These are phyloP conservation scores for Pseudozyma pruni DNA, from an alignment of 1,284 basidiomycete genomes.

Conservation along the genomic window DNA sequence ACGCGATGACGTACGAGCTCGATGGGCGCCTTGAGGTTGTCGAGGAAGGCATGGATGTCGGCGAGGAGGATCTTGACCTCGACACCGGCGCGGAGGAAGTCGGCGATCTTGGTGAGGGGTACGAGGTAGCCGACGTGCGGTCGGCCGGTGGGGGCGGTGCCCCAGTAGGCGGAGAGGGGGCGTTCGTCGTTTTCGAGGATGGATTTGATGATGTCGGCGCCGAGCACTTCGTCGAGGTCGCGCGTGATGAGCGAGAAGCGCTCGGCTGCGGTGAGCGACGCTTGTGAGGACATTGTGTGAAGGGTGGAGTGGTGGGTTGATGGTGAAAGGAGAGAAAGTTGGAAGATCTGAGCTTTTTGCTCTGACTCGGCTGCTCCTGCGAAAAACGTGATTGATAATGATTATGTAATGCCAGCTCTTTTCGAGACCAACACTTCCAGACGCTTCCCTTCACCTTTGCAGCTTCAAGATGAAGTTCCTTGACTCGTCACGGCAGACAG, in stretches of 20 bases:
- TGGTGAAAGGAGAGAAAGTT: not conserved
- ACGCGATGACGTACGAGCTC: conserved; percentile 89
- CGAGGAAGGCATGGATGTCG: conserved; percentile 96
- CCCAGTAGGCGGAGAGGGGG: conserved; percentile 70
- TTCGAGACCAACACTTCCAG: not conserved
- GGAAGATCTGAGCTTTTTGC: conserved; percentile 3
- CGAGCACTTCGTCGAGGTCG: conserved; percentile 86
- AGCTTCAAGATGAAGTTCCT: too few species aligned
- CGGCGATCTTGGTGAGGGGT: conserved; percentile 92
- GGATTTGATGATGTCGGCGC: conserved; percentile 82
- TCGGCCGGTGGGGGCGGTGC: conserved; percentile 90
- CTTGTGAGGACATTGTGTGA: conserved; percentile 30
- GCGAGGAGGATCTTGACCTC: conserved; percentile 89
- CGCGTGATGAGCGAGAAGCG: conserved; percentile 88
- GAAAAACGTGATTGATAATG: conserved; percentile 7
- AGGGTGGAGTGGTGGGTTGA: not conserved
- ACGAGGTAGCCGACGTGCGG: conserved; percentile 97
- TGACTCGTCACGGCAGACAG: too few species aligned
- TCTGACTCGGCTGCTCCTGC: conserved; percentile 15
- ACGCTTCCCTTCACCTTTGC: not conserved
- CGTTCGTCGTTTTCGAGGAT: conserved; percentile 76
- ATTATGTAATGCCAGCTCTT: conserved; percentile 5
- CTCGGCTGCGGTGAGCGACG: conserved; percentile 70
- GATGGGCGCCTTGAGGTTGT: conserved; percentile 96
- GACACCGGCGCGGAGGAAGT: conserved; percentile 93